Conservation (phyloP, 176 grass and related monocot genomes). For the Ananas comosus region DNA sequence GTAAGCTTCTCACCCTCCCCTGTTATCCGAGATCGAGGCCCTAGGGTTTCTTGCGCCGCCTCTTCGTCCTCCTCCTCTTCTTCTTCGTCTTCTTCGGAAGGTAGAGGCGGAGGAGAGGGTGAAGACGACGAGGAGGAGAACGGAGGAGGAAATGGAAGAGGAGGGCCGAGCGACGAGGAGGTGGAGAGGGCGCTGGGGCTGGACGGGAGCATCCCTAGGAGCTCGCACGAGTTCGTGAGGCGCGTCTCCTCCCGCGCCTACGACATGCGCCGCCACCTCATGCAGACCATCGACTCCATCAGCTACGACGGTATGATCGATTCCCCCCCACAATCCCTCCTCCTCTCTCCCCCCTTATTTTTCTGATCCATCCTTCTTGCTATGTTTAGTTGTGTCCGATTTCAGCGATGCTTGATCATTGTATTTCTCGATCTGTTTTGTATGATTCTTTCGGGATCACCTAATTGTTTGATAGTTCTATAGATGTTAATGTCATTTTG, state of each 20-base stretch:
- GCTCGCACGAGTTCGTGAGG: slow-evolving; percentile 82
- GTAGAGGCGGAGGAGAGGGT: no score
- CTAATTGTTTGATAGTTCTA: no score
- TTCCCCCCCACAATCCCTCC: no score
- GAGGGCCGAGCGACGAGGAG: slow-evolving; percentile 26
- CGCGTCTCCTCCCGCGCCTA: slow-evolving; percentile 86
- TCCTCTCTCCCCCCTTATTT: background rate
- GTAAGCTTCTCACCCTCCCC: background rate
- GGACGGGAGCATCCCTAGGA: slow-evolving; percentile 71
- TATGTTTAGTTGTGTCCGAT: background rate
- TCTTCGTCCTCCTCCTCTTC: slow-evolving; percentile 13
- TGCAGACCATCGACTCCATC: slow-evolving; percentile 44
- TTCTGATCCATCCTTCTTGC: background rate
- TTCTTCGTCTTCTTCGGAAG: background rate
- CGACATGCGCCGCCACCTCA: slow-evolving; percentile 39
- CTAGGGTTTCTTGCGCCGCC: background rate
- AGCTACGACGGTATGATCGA: slow-evolving; percentile 56
- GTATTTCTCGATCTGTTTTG: no score
- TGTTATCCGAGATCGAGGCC: slow-evolving; percentile 10
- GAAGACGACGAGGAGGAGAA: background rate
- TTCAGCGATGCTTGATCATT: no score
- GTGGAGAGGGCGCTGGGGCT: slow-evolving; percentile 90
- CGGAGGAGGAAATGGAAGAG: slow-evolving; percentile 8
- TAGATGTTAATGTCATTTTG: no score
- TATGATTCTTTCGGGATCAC: background rate